Evolutionary conservation across 176 grass and related monocot genomes (phyloP), one percentile per base, ranked within the genome.

Genomic region (Oryza nivara): DNA sequence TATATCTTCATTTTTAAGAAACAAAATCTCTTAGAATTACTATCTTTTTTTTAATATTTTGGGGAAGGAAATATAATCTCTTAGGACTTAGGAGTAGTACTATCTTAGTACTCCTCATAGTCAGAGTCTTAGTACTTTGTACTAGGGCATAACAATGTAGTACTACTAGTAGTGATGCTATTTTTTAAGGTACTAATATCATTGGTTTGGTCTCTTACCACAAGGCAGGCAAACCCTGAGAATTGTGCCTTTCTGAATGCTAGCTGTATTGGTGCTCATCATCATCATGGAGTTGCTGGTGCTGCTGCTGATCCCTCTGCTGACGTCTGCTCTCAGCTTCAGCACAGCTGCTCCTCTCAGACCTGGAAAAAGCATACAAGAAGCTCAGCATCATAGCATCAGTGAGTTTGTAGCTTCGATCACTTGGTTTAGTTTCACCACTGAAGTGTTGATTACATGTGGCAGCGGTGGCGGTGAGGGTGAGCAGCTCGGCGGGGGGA

Each of bases 321-420:
- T 80, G 49, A 65, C 75, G 51, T 83, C 85, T 77, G 89, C 77
- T 71, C 96, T 93, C 28, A 87, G 91, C 76, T 95, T 87, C 63
- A 95, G 83, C 34, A 93, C 54, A 2, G 91, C 91, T 28, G 87
- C 93, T 60, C 91, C 96, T 88, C 96, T 83, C 68, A 98, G 73
- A 48, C 91, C 94, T 97, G 84, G 22, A 73, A 65, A 26, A 26
- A 26, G 26, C 26, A 26, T 26, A 14, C 2, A 43, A 54, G 16
- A 51, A 6, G n/a, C 6, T 54, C 51, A 54, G 51, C 6, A 54
- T 54, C 15, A 54, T 54, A 19, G 58, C 58, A 63, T 63, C 58
- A 63, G n/a, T 23, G 58, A 54, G 16, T 14, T 54, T 54, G 15
- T 19, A 54, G 15, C 51, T 54, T 49, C 0, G 47, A 9, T n/a